phyloP scores from a whole-genome alignment of 495 filamentous ascomycete genomes.

The Xanthoparmelia taractica region DNA sequence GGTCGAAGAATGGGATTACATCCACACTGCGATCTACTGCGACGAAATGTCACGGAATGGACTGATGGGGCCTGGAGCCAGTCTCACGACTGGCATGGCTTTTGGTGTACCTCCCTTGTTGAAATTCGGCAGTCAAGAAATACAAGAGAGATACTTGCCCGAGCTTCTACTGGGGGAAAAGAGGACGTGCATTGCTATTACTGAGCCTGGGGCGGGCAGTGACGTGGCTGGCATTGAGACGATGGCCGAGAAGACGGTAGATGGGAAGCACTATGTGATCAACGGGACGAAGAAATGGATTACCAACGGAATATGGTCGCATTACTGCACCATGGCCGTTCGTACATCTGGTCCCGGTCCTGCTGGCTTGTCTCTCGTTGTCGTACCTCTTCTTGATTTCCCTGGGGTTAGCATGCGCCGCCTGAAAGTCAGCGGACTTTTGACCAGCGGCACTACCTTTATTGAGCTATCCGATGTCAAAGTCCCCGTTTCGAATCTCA shows the following conservation, averaged over 20 bases:
- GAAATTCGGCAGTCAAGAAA: conserved; percentile 52
- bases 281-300: conserved; percentile 82
- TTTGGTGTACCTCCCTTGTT: conserved; percentile 64
- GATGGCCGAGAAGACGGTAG: conserved; percentile 53
- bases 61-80: conserved; percentile 49
- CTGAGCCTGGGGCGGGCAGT: conserved; percentile 63
- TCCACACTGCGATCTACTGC: conserved; percentile 57
- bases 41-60: conserved; percentile 65
- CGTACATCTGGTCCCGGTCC: conserved; percentile 59
- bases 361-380: conserved; percentile 53
- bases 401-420: conserved; percentile 59
- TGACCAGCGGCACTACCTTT: conserved; percentile 61
- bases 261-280: conserved; percentile 61
- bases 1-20: conserved; percentile 68
- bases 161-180: conserved; percentile 59
- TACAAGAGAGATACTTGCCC: conserved; percentile 58
- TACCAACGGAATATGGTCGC: conserved; percentile 70
- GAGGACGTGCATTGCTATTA: conserved; percentile 68
- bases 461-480: conserved; percentile 68
- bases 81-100: conserved; percentile 59
- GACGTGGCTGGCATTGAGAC: conserved; percentile 67
- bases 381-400: conserved; percentile 57
- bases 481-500: conserved; percentile 60
- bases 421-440: conserved; percentile 52
- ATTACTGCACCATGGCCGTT: conserved; percentile 66